Conservation (phyloP, 441 rosid species). For the Gossypium lobatum region DNA sequence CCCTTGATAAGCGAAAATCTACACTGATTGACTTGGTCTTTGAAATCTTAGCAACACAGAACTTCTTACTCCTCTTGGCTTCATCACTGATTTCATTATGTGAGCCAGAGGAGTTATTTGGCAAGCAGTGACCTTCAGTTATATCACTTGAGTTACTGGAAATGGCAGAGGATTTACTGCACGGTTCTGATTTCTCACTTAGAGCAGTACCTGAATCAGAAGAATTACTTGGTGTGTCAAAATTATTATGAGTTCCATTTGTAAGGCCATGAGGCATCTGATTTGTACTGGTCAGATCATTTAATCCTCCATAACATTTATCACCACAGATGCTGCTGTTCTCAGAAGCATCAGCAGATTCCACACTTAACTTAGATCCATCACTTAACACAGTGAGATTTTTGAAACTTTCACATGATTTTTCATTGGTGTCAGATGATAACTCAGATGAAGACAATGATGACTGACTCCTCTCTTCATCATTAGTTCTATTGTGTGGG, state of each 20-base stretch:
- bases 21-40: conserved; percentile 78
- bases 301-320: conserved; percentile 20
- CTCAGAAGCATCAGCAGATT: conserved; percentile 33
- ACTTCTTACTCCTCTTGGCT: conserved; percentile 50
- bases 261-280: conserved; percentile 30
- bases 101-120: conserved; percentile 29
- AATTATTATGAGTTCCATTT: conserved; percentile 33
- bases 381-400: conserved; percentile 21
- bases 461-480: conserved; percentile 20
- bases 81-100: conserved; percentile 39
- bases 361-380: conserved; percentile 20
- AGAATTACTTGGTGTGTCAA: conserved; percentile 30
- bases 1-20: conserved; percentile 92
- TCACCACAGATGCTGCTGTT: conserved; percentile 23
- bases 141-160: conserved; percentile 35
- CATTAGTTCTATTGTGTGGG: conserved; percentile 22
- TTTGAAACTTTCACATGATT: conserved; percentile 21
- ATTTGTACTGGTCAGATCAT: conserved; percentile 29
- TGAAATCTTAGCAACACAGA: conserved; percentile 59
- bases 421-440: conserved; percentile 34
- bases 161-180: conserved; percentile 34
- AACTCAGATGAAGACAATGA: conserved; percentile 27
- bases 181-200: conserved; percentile 32
- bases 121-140: conserved; percentile 41
- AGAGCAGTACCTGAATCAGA: conserved; percentile 29